Evolutionary conservation across 1,284 basidiomycete species (phyloP).

Genomic region (Cryptococcus sp.): DNA sequence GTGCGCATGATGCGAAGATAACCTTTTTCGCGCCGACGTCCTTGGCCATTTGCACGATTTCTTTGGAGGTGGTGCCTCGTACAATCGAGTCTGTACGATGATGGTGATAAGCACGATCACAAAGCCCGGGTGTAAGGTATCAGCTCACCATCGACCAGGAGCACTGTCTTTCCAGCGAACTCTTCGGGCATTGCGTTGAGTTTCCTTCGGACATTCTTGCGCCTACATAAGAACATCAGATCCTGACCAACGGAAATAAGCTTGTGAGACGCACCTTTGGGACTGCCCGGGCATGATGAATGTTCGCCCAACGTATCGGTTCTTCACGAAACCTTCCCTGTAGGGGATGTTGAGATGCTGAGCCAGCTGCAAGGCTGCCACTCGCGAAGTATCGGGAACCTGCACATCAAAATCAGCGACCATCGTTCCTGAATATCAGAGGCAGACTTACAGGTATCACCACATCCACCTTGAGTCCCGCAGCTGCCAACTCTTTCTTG

Average conservation of each 20-base stretch:
- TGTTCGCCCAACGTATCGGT: slow-evolving; percentile 95
- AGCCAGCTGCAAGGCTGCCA: slow-evolving; percentile 92
- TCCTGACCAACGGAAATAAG: background rate
- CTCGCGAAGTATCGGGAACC: slow-evolving; percentile 95
- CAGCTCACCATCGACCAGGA: slow-evolving; percentile 85
- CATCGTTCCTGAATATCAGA: slow-evolving; percentile 1
- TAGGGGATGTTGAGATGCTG: slow-evolving; percentile 90
- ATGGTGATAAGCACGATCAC: slow-evolving; percentile 4
- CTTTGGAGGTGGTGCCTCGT: slow-evolving; percentile 96
- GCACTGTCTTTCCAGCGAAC: slow-evolving; percentile 87
- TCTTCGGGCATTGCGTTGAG: slow-evolving; percentile 99
- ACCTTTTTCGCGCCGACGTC: slow-evolving; percentile 98
- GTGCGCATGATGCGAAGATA: slow-evolving; percentile 95
- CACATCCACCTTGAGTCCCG: slow-evolving; percentile 79
- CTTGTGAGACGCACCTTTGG: slow-evolving; percentile 53
- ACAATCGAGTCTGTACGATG: slow-evolving; percentile 83
- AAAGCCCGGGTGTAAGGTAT: background rate
- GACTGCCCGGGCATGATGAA: slow-evolving; percentile 99
- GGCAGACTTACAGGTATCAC: slow-evolving; percentile 78
- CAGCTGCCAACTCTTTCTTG: slow-evolving; percentile 67
- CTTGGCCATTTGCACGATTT: slow-evolving; percentile 99
- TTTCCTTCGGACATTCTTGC: slow-evolving; percentile 94
- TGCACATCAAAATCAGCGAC: slow-evolving; percentile 36
- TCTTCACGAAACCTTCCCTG: slow-evolving; percentile 98
- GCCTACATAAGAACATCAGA: slow-evolving; percentile 56